Evolutionary conservation across 169 alveolate species (phyloP).

Genomic region (Sarcocystis neurona): DNA sequence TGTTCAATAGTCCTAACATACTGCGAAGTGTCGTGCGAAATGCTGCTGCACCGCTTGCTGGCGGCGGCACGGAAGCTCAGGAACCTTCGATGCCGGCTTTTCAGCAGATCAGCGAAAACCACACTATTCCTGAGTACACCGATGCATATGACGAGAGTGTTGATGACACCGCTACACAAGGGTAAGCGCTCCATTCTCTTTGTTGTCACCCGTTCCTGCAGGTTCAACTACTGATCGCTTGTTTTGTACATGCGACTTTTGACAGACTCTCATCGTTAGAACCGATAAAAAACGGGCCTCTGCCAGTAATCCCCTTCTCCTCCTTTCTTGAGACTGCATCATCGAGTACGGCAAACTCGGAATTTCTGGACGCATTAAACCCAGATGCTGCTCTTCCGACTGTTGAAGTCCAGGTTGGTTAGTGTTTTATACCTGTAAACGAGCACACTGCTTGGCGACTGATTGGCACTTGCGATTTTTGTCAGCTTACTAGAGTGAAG

Average conservation of each 20-base stretch:
- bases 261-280: background rate
- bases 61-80: too few relatives aligned
- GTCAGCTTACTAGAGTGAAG: conserved; percentile 54
- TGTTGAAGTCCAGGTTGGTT: conserved; percentile 30
- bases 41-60: too few relatives aligned
- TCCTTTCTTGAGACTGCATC: conserved; percentile 12
- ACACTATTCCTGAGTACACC: too few relatives aligned
- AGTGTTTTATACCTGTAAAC: background rate
- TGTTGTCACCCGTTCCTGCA: conserved; percentile 19
- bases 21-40: conserved; percentile 60
- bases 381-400: conserved; percentile 12
- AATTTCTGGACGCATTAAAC: background rate
- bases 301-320: background rate
- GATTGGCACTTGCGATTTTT: background rate
- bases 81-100: too few relatives aligned
- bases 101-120: too few relatives aligned
- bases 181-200: background rate
- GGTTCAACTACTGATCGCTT: background rate
- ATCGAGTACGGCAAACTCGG: background rate
- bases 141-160: too few relatives aligned
- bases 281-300: background rate
- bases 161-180: conserved; percentile 26
- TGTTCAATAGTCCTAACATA: conserved; percentile 57
- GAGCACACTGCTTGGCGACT: background rate
- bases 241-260: background rate